A percentile compares a stretch with the other conserved stretches of the same genome.
phyloP scores from a whole-genome alignment of 2,329 filamentous ascomycete species.

The Apiospora marii region DNA sequence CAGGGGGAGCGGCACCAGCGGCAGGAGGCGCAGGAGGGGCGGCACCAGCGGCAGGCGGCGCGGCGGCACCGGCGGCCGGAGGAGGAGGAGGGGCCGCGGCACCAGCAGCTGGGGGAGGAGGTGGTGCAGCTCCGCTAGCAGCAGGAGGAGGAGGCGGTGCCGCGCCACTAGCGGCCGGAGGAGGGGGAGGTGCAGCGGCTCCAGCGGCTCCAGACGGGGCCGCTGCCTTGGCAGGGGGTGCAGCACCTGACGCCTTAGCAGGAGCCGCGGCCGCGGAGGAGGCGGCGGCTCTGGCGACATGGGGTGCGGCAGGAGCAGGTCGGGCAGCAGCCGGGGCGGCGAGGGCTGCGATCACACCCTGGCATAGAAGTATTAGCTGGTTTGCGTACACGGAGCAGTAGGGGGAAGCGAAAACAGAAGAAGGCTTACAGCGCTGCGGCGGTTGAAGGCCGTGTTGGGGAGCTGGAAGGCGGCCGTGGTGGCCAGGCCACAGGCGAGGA shows the following conservation, averaged over 20 bases:
- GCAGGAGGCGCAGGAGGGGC: background rate
- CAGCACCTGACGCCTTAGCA: background rate
- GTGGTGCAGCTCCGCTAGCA: background rate
- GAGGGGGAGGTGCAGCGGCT: too few relatives aligned
- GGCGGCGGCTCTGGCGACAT: background rate
- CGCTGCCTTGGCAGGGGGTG: background rate
- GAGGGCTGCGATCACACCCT: background rate
- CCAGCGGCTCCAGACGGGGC: background rate
- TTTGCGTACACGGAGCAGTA: background rate
- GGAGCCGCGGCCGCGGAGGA: background rate
- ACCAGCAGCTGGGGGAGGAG: background rate
- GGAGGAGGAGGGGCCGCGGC: background rate
- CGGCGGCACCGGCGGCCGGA: background rate
- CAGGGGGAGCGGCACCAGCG: background rate
- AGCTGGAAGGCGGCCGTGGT: conserved; percentile 15
- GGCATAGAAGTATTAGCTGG: background rate
- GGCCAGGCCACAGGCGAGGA: conserved; percentile 11
- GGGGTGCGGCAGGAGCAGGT: background rate
- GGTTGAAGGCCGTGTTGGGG: background rate
- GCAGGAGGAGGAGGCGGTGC: background rate
- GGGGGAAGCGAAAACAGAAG: background rate
- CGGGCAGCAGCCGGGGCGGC: background rate
- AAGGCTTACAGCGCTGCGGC: background rate
- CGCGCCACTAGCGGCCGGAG: background rate
- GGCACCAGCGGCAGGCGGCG: background rate